A percentile compares a stretch with the other conserved stretches of the same genome.
These are phyloP conservation scores for Tetradesmus obliquus DNA, from an alignment of 139 green algal genomes.

Conservation along the genomic window DNA sequence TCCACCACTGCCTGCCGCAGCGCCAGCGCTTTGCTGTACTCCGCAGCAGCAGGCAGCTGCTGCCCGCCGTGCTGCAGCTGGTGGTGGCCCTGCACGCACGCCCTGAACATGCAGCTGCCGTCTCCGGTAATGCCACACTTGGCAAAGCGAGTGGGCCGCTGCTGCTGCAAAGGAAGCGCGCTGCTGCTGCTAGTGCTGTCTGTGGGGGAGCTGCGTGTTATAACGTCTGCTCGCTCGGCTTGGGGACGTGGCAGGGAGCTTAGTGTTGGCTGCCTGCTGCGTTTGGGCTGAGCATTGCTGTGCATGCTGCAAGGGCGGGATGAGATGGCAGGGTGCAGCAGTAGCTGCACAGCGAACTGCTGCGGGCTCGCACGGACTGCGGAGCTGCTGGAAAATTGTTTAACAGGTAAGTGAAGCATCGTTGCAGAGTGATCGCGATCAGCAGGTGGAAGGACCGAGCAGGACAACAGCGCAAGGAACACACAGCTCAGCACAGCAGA, in stretches of 20 bases:
- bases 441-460: neutral
- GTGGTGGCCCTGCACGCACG: slow-evolving; percentile 52
- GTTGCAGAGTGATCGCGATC: neutral
- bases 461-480: neutral
- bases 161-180: neutral
- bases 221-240: neutral
- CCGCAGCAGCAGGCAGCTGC: slow-evolving; percentile 21
- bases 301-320: neutral
- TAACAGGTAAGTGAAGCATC: neutral
- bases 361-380: neutral
- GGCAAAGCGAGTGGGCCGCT: neutral
- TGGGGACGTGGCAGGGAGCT: neutral
- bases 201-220: neutral
- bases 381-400: neutral
- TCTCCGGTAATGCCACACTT: slow-evolving; percentile 37
- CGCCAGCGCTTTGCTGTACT: slow-evolving; percentile 44
- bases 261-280: neutral
- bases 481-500: neutral
- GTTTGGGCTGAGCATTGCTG: neutral
- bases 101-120: slow-evolving; percentile 58
- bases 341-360: neutral
- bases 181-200: neutral
- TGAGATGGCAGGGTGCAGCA: neutral
- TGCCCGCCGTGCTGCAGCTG: slow-evolving; percentile 33
- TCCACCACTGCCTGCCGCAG: slow-evolving; percentile 52